Evolutionary conservation across 768 basidiomycete species (phyloP).

Genomic region (Tricholoma sp.): DNA sequence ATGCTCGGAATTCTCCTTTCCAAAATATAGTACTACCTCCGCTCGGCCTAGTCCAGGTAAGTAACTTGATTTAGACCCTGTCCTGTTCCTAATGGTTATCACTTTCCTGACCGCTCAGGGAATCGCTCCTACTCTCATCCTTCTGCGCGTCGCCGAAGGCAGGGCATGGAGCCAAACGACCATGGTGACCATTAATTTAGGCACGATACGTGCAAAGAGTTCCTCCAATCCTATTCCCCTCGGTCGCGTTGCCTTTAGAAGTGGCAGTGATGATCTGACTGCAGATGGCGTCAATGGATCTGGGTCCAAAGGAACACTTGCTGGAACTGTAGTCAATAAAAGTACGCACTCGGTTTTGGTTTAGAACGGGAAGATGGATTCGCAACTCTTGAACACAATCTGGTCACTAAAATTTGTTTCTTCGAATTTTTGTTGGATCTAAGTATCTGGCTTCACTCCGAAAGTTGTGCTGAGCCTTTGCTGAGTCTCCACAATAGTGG

Average conservation of each 20-base stretch:
- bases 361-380: background rate
- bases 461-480: no score
- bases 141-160: background rate
- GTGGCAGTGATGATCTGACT: background rate
- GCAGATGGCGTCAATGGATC: background rate
- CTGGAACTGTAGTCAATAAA: no score
- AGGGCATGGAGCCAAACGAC: background rate
- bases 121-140: background rate
- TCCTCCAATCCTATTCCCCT: background rate
- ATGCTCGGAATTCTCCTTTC: constrained; percentile 22
- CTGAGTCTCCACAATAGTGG: no score
- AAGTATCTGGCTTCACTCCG: no score
- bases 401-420: no score
- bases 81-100: background rate
- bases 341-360: no score
- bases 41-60: constrained; percentile 8
- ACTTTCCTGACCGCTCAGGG: background rate
- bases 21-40: constrained; percentile 23
- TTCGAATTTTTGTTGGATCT: no score
- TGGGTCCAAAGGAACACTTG: background rate
- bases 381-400: no score
- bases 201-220: background rate
- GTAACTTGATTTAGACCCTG: background rate
- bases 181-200: background rate
- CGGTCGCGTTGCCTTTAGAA: background rate